Conservation (phyloP, 345 rosid genomes). For the Pistacia atlantica region DNA sequence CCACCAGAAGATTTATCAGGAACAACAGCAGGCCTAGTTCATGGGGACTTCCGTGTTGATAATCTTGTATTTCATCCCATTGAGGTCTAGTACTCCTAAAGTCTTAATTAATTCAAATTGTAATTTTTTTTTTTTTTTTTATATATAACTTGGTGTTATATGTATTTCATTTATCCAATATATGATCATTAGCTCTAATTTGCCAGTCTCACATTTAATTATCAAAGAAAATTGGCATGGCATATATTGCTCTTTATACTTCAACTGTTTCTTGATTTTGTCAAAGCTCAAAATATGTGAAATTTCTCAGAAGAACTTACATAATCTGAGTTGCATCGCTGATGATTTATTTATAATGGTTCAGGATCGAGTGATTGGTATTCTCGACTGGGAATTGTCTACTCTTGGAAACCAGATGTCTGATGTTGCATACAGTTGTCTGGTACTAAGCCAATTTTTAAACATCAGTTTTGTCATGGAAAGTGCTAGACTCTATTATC, state of each 20-base stretch:
- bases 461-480: constrained; percentile 15
- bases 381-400: constrained; percentile 96
- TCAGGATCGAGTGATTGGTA: constrained; percentile 93
- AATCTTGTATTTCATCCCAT: constrained; percentile 87
- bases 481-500: constrained; percentile 2
- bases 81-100: constrained; percentile 52
- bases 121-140: not conserved
- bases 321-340: not conserved
- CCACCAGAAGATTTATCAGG: constrained; percentile 82
- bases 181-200: not conserved
- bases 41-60: constrained; percentile 95
- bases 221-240: not conserved
- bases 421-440: constrained; percentile 80
- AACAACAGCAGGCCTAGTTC: constrained; percentile 76
- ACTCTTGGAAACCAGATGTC: constrained; percentile 98
- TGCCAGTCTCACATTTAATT: not conserved
- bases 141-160: not conserved
- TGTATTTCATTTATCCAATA: constrained; percentile 1
- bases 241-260: not conserved
- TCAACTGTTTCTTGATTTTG: constrained; percentile 8
- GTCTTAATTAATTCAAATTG: constrained; percentile 2
- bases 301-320: not conserved
- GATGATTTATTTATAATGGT: constrained; percentile 9
- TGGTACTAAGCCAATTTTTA: constrained; percentile 56
- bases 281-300: not conserved